Evolutionary conservation across 163 green algal species (phyloP).

Genomic region (Chlamydomonas reinhardtii): DNA sequence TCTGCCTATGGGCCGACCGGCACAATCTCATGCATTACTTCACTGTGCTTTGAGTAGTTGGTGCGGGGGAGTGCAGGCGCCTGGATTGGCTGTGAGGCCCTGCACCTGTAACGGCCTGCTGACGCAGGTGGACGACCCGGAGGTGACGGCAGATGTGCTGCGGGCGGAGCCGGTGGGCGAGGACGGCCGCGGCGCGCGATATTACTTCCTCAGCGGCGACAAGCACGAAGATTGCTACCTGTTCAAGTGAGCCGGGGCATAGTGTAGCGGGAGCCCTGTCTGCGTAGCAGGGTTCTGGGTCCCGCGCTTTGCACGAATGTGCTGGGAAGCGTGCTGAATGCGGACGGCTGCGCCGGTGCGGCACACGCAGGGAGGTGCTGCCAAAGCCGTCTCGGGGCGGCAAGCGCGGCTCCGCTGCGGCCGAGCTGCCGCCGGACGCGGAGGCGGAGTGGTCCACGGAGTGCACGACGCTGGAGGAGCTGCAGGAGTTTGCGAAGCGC

Average conservation of each 20-base stretch:
- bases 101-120: too few species aligned
- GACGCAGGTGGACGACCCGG: slow-evolving; percentile 15
- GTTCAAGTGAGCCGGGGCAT: slow-evolving; percentile 43
- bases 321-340: too few species aligned
- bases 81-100: too few species aligned
- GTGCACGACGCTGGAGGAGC: slow-evolving; percentile 61
- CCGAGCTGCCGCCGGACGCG: background rate
- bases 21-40: too few species aligned
- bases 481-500: slow-evolving; percentile 56
- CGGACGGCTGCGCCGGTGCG: background rate
- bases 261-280: too few species aligned
- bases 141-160: slow-evolving; percentile 20
- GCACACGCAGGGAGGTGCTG: slow-evolving; percentile 42
- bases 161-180: slow-evolving; percentile 60
- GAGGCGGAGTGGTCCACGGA: slow-evolving; percentile 47
- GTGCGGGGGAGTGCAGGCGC: too few species aligned
- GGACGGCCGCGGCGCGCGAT: slow-evolving; percentile 59
- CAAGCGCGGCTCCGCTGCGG: background rate
- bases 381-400: background rate
- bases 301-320: too few species aligned
- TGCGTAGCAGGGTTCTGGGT: too few species aligned
- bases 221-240: slow-evolving; percentile 69
- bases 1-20: too few species aligned
- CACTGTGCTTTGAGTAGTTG: too few species aligned
- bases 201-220: slow-evolving; percentile 61